Percentiles rank a stretch among this genome's conserved stretches.
These are phyloP conservation scores for Batrachochytrium dendrobatidis DNA, from an alignment of 371 early-diverging fungal genomes.

Conservation along the genomic window DNA sequence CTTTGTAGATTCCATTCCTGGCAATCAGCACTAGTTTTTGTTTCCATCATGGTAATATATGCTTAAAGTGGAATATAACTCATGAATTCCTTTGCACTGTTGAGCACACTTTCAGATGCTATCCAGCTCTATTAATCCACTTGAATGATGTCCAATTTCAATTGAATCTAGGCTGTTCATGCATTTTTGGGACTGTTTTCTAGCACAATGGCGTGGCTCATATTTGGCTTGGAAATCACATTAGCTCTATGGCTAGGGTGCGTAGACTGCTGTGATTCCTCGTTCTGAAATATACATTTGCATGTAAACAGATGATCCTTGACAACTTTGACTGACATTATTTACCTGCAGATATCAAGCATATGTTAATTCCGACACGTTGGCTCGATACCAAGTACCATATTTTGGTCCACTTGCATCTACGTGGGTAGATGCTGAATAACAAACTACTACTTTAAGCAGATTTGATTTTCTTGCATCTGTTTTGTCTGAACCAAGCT, in stretches of 20 bases:
- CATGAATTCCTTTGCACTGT: too few relatives aligned
- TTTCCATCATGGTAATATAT: slow-evolving; percentile 17
- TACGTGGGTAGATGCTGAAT: slow-evolving; percentile 58
- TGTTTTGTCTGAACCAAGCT: too few relatives aligned
- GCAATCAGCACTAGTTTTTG: slow-evolving; percentile 46
- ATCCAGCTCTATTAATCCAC: background rate
- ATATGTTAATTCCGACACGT: slow-evolving; percentile 53
- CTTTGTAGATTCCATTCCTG: slow-evolving; percentile 68
- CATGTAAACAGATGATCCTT: too few relatives aligned
- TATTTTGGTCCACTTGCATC: slow-evolving; percentile 53
- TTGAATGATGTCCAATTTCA: background rate
- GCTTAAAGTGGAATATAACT: too few relatives aligned
- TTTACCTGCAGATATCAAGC: slow-evolving; percentile 47
- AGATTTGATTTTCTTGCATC: too few relatives aligned
- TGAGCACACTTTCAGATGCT: slow-evolving; percentile 3
- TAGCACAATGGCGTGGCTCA: slow-evolving; percentile 45
- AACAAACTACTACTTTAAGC: too few relatives aligned
- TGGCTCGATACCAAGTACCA: slow-evolving; percentile 55
- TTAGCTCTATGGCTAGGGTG: slow-evolving; percentile 43
- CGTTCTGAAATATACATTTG: too few relatives aligned
- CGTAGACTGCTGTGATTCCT: too few relatives aligned
- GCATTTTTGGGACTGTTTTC: slow-evolving; percentile 48
- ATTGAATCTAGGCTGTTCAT: slow-evolving; percentile 18
- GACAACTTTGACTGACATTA: too few relatives aligned
- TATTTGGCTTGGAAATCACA: slow-evolving; percentile 44